Evolutionary conservation across 164 flowering plant species (phyloP).

Genomic region (Magnolia officinalis): DNA sequence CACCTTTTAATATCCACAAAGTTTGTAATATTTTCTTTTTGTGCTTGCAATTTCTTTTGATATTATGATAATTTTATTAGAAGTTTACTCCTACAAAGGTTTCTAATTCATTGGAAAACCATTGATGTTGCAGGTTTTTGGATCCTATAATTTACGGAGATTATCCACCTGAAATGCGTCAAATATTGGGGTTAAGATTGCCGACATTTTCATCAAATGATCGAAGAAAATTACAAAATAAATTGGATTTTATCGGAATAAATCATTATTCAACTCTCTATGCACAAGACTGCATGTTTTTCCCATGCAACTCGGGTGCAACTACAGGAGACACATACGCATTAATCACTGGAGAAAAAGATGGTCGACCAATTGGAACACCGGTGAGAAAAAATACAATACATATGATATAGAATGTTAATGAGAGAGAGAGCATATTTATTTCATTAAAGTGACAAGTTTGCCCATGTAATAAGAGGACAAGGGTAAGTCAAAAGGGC

Average conservation of each 20-base stretch:
- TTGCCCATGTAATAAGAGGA: too few relatives aligned
- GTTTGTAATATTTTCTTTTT: too few relatives aligned
- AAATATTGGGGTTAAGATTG: constrained; percentile 18
- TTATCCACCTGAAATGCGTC: constrained; percentile 39
- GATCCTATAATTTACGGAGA: constrained; percentile 43
- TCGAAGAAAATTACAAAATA: constrained; percentile 15
- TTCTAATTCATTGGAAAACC: too few relatives aligned
- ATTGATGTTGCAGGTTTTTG: constrained; percentile 25
- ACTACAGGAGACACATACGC: constrained; percentile 1
- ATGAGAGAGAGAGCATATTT: too few relatives aligned
- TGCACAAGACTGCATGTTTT: constrained; percentile 21
- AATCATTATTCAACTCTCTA: constrained; percentile 17
- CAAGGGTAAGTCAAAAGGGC: too few relatives aligned
- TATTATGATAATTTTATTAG: too few relatives aligned
- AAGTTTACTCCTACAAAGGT: too few relatives aligned
- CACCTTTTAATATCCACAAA: too few relatives aligned
- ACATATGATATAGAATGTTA: too few relatives aligned
- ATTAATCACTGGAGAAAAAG: constrained; percentile 5
- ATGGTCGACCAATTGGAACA: constrained; percentile 21
- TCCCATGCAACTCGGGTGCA: neutral
- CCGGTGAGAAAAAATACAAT: constrained; percentile 3
- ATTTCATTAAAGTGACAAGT: too few relatives aligned
- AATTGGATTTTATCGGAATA: constrained; percentile 38
- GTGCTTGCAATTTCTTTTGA: too few relatives aligned
- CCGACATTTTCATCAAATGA: constrained; percentile 31